phyloP scores from a whole-genome alignment of 1,284 basidiomycete genomes.

The Amylostereum chailletii region DNA sequence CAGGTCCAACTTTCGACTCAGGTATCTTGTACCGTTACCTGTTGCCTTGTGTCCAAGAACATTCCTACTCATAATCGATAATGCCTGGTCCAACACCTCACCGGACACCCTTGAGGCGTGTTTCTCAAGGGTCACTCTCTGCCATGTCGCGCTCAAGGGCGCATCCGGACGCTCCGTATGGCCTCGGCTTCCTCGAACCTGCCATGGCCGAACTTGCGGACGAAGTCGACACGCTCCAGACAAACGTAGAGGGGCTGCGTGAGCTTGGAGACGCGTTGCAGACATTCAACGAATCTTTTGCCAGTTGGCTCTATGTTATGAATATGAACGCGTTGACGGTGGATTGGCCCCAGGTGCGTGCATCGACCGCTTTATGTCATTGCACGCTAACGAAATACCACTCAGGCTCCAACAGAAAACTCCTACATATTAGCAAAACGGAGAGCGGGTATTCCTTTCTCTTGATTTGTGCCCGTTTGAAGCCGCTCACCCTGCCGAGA shows the following conservation, averaged over 20 bases:
- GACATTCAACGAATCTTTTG: constrained; percentile 89
- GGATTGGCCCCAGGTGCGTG: constrained; percentile 80
- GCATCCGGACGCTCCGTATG: constrained; percentile 68
- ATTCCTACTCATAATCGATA: background rate
- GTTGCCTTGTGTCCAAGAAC: too few relatives aligned
- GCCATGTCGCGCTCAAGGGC: constrained; percentile 69
- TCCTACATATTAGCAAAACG: constrained; percentile 52
- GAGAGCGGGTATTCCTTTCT: constrained; percentile 41
- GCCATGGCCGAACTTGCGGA: constrained; percentile 82
- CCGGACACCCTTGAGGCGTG: constrained; percentile 77
- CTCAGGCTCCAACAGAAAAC: constrained; percentile 52
- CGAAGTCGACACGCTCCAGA: constrained; percentile 74
- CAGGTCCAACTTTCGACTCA: too few relatives aligned
- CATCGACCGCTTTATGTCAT: background rate
- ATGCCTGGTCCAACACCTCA: constrained; percentile 31
- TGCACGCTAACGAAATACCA: background rate
- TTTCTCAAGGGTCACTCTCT: constrained; percentile 87
- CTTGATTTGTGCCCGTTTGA: background rate
- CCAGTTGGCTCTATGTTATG: constrained; percentile 86
- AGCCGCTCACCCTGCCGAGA: background rate
- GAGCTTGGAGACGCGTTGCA: constrained; percentile 69
- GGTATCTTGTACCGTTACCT: too few relatives aligned
- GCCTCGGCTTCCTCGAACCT: constrained; percentile 80
- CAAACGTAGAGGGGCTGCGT: constrained; percentile 68
- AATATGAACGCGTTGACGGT: constrained; percentile 92